Percentiles rank a stretch among this genome's conserved stretches.
These are phyloP conservation scores for Fusarium acutatum DNA, from an alignment of 2,329 filamentous ascomycete genomes.

Conservation along the genomic window DNA sequence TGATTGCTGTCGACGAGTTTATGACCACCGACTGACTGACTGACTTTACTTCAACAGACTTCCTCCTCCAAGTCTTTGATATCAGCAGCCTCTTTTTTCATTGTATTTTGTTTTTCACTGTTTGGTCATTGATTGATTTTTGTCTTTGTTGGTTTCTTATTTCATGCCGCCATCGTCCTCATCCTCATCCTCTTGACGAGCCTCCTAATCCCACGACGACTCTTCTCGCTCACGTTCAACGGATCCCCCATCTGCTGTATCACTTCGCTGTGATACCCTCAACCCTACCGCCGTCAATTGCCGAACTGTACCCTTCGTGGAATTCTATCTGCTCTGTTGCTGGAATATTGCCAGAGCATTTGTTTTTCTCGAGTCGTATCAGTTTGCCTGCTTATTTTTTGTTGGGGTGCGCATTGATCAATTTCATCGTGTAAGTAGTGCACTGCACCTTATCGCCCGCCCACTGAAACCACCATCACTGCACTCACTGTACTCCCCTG, in stretches of 20 bases:
- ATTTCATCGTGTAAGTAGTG: slow-evolving; percentile 34
- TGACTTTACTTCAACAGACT: slow-evolving; percentile 12
- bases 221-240: slow-evolving; percentile 3
- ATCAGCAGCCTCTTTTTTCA: slow-evolving; percentile 34
- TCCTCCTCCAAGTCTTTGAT: slow-evolving; percentile 12
- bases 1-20: slow-evolving; percentile 38
- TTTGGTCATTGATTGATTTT: slow-evolving; percentile 2
- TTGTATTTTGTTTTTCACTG: slow-evolving; percentile 7
- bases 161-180: slow-evolving; percentile 2
- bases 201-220: slow-evolving; percentile 27
- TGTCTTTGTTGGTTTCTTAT: neutral
- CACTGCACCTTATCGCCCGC: neutral
- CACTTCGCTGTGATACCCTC: slow-evolving; percentile 31
- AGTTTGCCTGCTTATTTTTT: slow-evolving; percentile 8
- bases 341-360: slow-evolving; percentile 52
- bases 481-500: slow-evolving; percentile 7
- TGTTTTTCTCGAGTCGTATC: slow-evolving; percentile 26
- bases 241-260: slow-evolving; percentile 16
- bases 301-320: slow-evolving; percentile 30
- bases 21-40: slow-evolving; percentile 36
- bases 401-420: slow-evolving; percentile 17
- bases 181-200: slow-evolving; percentile 1
- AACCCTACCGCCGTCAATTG: slow-evolving; percentile 21
- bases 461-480: neutral
- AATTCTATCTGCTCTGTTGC: slow-evolving; percentile 44